Evolutionary conservation across 2,329 filamentous ascomycete species (phyloP), one percentile per base, ranked within the genome.

Genomic region (Talaromyces sp.): DNA sequence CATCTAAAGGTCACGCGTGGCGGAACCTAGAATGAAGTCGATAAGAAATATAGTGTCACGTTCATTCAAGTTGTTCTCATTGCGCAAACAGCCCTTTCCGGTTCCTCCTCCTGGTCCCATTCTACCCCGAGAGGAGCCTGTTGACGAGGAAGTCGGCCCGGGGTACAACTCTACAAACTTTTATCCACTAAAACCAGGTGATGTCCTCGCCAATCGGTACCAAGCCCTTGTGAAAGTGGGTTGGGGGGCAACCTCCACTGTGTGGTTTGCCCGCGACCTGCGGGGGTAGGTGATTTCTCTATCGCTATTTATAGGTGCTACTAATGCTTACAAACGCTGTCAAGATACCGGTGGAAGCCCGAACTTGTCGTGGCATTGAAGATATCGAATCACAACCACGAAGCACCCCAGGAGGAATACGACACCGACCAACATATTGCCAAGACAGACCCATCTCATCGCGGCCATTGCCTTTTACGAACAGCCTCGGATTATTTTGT

Each of bases 351-450:
- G 10, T 59, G 69, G 59, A 67, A 68, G 32, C 57, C 65, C 63
- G 70, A 72, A 51, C 62, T 3, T 1, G 24, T 71, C 1, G 65
- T 72, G 56, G 65, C 65, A 57, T 56, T 74, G 4, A 71, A 73
- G 63, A 69, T 72, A 2, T 41, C 56, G 21, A 71, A 71, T 65
- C 65, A 58, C 9, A 67, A 71, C 64, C 31, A 56, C 19, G 63
- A 27, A 12, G 21, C 31, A 2, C 9, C 12, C 9, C 3, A 32
- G 17, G 50, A 48, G 24, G 79, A 81, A 65, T 52, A 52, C 3
- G 79, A 81, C 64, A 63, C 79, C 8, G 64, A 68, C 3, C 72
- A 73, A 62, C 71, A 69, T 26, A 75, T 81, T 3, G 66, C 70
- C 14, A 56, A 32, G 52, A 62, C 56, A 17, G 56, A 68, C 2